Conservation (phyloP, 2,329 filamentous ascomycete genomes). For the Fusarium sp. region DNA sequence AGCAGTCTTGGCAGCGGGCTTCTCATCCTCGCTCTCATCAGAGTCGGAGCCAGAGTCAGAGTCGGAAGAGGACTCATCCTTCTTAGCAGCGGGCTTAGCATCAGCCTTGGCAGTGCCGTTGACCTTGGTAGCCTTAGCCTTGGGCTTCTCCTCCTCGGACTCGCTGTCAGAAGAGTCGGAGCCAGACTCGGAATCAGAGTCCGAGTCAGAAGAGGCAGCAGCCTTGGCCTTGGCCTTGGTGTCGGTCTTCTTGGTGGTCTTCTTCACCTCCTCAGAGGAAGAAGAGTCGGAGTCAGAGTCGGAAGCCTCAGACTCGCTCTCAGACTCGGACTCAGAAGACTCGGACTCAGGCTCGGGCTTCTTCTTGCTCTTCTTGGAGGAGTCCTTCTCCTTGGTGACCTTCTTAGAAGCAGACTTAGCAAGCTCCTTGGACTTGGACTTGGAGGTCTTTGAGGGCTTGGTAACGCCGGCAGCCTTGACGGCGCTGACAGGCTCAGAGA, state of each 20-base stretch:
- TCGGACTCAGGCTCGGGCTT: conserved; percentile 55
- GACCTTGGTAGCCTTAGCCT: conserved; percentile 47
- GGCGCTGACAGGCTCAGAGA: conserved; percentile 60
- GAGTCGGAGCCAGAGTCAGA: conserved; percentile 53
- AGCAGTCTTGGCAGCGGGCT: conserved; percentile 44
- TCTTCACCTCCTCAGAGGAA: conserved; percentile 52
- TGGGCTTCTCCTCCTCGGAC: conserved; percentile 51
- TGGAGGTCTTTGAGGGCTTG: conserved; percentile 73
- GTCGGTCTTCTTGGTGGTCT: conserved; percentile 52
- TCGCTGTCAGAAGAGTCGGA: conserved; percentile 50
- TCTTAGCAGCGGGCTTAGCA: conserved; percentile 38
- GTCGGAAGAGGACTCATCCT: conserved; percentile 47
- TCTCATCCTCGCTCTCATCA: conserved; percentile 53
- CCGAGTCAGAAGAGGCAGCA: conserved; percentile 46
- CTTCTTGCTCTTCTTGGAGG: conserved; percentile 62
- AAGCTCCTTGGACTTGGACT: conserved; percentile 73
- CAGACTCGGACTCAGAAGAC: conserved; percentile 55
- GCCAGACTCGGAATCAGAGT: conserved; percentile 49
- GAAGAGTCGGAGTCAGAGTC: conserved; percentile 51
- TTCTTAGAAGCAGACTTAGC: conserved; percentile 70
- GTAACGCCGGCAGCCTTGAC: conserved; percentile 75
- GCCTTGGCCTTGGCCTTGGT: conserved; percentile 48
- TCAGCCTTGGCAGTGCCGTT: conserved; percentile 42
- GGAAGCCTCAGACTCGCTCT: conserved; percentile 55
- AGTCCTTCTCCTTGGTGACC: conserved; percentile 58